phyloP scores from a whole-genome alignment of 345 rosid species.

The Raphanus raphanistrum region DNA sequence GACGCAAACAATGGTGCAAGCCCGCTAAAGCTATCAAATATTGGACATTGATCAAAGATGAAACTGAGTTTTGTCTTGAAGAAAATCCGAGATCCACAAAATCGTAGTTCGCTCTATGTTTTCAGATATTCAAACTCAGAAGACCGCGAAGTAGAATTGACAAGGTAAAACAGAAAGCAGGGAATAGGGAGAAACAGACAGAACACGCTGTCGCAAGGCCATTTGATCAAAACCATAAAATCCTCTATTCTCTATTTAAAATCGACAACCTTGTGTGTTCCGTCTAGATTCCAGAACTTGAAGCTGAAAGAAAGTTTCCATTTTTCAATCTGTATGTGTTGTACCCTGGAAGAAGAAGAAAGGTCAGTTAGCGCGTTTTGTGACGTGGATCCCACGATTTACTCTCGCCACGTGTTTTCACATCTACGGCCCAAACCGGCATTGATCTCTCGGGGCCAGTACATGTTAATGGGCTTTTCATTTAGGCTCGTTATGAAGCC shows the following conservation, averaged over 20 bases:
- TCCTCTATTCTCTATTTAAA: not conserved
- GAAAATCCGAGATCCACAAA: too few relatives aligned
- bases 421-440: not conserved
- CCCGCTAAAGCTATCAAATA: too few relatives aligned
- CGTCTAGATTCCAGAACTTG: conserved; percentile 14
- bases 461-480: not conserved
- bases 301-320: not conserved
- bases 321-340: conserved; percentile 4
- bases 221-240: conserved; percentile 37
- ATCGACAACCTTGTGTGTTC: not conserved
- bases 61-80: too few relatives aligned
- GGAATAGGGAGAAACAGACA: too few relatives aligned
- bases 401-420: not conserved
- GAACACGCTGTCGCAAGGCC: conserved; percentile 40
- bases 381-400: conserved; percentile 35
- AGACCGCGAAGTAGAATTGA: too few relatives aligned
- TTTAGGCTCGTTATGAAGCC: not conserved
- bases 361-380: conserved; percentile 28
- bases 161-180: too few relatives aligned
- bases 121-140: too few relatives aligned
- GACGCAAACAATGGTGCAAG: too few relatives aligned
- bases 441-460: not conserved
- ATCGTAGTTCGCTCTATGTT: too few relatives aligned
- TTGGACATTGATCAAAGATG: too few relatives aligned
- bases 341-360: conserved; percentile 4